A percentile compares a stretch with the other conserved stretches of the same genome.
Conservation (phyloP, 441 rosid genomes). For the Mallotus repandus region DNA sequence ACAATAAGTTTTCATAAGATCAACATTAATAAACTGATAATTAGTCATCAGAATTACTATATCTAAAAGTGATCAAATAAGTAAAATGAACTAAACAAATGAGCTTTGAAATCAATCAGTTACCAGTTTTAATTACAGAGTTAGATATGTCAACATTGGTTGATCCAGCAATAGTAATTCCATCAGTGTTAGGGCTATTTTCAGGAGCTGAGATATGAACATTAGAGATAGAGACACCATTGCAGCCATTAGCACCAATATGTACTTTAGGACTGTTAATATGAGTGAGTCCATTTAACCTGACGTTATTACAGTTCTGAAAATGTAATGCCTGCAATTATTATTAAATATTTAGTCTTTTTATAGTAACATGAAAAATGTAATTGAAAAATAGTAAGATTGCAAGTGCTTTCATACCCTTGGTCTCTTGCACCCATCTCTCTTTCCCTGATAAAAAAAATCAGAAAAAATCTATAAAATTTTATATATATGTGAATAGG, state of each 20-base stretch:
- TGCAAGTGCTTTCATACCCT: neutral
- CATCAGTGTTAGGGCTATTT: constrained; percentile 54
- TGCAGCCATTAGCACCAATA: constrained; percentile 6
- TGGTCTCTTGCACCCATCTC: neutral
- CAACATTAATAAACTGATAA: neutral
- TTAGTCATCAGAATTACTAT: too few species aligned
- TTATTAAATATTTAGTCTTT: neutral
- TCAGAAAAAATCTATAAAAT: too few species aligned
- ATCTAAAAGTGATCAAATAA: too few species aligned
- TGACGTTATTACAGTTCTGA: neutral
- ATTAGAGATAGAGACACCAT: constrained; percentile 22
- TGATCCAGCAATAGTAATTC: constrained; percentile 32
- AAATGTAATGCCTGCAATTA: constrained; percentile 12
- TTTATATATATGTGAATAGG: too few species aligned
- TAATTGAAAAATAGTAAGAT: too few species aligned
- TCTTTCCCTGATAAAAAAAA: neutral
- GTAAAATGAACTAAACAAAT: too few species aligned
- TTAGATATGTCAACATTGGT: constrained; percentile 20
- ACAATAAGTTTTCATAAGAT: neutral
- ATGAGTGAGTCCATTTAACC: constrained; percentile 8
- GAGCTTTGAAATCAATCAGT: neutral
- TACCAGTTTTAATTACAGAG: constrained; percentile 38
- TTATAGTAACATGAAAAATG: neutral
- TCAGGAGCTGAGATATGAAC: constrained; percentile 35
- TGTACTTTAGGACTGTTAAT: constrained; percentile 15